Conservation (phyloP, 768 basidiomycete species). For the Russula lepida region DNA sequence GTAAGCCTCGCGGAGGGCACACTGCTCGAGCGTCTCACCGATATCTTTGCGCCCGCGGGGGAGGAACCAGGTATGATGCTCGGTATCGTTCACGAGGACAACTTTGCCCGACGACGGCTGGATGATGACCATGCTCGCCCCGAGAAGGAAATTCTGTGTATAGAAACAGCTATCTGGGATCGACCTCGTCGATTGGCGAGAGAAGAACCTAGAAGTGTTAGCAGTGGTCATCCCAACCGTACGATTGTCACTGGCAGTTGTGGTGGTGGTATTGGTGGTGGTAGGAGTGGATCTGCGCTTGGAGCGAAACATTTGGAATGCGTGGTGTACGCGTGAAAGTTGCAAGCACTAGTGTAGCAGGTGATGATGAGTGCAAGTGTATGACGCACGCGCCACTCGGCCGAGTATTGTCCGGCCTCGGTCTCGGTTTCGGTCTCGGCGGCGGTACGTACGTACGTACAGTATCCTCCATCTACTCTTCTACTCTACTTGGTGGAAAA, state of each 20-base stretch:
- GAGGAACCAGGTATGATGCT: slow-evolving; percentile 40
- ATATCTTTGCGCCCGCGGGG: slow-evolving; percentile 60
- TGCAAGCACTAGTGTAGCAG: too few relatives aligned
- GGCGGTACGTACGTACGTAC: too few relatives aligned
- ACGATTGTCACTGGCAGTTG: not conserved
- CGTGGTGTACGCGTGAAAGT: too few relatives aligned
- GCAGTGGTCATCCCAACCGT: not conserved
- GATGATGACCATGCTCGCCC: slow-evolving; percentile 55
- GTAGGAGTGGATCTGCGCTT: not conserved
- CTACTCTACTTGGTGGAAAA: too few relatives aligned
- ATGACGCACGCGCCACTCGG: too few relatives aligned
- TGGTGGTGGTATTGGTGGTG: not conserved
- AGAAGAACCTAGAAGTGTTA: slow-evolving; percentile 14
- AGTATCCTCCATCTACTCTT: too few relatives aligned
- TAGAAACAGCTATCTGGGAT: slow-evolving; percentile 41
- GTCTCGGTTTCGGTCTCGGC: too few relatives aligned
- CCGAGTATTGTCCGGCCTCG: too few relatives aligned
- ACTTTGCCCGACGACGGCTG: slow-evolving; percentile 48
- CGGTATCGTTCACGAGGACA: slow-evolving; percentile 34
- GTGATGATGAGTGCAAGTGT: too few relatives aligned
- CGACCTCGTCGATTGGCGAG: slow-evolving; percentile 33
- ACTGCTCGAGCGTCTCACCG: slow-evolving; percentile 50
- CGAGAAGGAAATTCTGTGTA: slow-evolving; percentile 45
- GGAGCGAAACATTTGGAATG: too few relatives aligned
- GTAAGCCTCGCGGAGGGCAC: slow-evolving; percentile 56